Base-by-base conservation (phyloP, 805 yeast genomes). In the Cyberlindnera nakhonratchasimensis region DNA sequence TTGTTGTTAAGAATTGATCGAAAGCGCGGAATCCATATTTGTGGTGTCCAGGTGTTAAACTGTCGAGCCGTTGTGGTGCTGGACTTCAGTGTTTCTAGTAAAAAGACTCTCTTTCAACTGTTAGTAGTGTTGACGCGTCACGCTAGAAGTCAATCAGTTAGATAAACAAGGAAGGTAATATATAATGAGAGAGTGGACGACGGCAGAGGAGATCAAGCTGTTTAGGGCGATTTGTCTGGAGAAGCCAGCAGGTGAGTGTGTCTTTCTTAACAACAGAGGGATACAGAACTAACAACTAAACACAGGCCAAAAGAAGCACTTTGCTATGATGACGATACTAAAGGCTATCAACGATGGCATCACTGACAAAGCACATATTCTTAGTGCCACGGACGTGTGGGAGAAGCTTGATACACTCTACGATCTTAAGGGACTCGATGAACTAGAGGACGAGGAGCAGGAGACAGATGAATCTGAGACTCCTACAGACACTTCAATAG, bases 161-260 rank as follows among this genome's bases (percentile, higher is more conserved):
- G 20, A 17, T 5, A 29, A n/a, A 17, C 6, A 29, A 16, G 16
- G 32, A 29, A 6, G 16, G 6, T 6, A 12, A 14, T 7, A 6
- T 6, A 26, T 26, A 26, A 50, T 43, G 43, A 48, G 54, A 18
- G 42, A 59, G 40, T 85, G 93, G 91, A 64, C 69, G 13, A 55
- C 70, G 3, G 79, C 75, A 33, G 83, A 81, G 44, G 90, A 85
- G 54, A 75, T 78, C 25, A 68, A 70, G 46, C 69, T 85, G 20
- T 74, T 82, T 51, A 66, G 75, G 41, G 75, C 85, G 37, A 69
- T 82, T 2, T 77, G 87, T 50, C 79, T 75, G 52, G 71, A 69
- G 63, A 81, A 80, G 57, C 93, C 93, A 0, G 81, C 80, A 0
- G 95, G 95, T 1, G 20, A 22, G 34, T 31, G 8, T 7, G 6